A percentile compares a stretch with the other conserved stretches of the same genome.
These are phyloP conservation scores for Hypomontagnella submonticulosa DNA, from an alignment of 495 filamentous ascomycete species.

Conservation along the genomic window DNA sequence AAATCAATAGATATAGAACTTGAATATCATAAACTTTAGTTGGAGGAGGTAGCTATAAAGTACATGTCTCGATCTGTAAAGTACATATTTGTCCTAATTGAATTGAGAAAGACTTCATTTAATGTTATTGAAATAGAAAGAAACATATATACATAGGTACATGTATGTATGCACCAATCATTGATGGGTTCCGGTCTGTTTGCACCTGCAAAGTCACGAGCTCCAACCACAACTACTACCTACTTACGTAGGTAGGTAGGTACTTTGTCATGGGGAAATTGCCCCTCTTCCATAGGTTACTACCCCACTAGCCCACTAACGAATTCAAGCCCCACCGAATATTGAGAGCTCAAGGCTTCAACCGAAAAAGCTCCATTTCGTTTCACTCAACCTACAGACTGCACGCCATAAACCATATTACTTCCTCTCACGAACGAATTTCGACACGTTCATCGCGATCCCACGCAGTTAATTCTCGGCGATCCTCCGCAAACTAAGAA, in stretches of 20 bases:
- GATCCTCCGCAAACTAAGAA: background rate
- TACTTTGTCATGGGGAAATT: background rate
- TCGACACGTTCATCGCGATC: background rate
- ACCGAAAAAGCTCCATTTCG: slow-evolving; percentile 26
- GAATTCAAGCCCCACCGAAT: slow-evolving; percentile 24
- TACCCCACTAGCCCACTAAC: slow-evolving; percentile 26
- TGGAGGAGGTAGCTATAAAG: too few species aligned
- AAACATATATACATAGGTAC: too few species aligned
- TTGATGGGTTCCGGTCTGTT: slow-evolving; percentile 1
- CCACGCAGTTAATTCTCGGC: background rate
- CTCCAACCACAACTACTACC: slow-evolving; percentile 7
- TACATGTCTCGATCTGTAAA: background rate
- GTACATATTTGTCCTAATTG: background rate
- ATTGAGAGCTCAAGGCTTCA: slow-evolving; percentile 17
- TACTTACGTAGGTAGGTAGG: too few species aligned
- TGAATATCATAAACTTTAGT: too few species aligned
- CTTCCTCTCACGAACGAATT: background rate
- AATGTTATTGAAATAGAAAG: too few species aligned
- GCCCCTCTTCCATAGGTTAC: slow-evolving; percentile 2
- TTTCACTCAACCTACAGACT: slow-evolving; percentile 2
- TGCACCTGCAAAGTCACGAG: slow-evolving; percentile 6
- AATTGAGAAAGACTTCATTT: too few species aligned
- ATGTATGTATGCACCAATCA: background rate
- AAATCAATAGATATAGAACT: too few species aligned
- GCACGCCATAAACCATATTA: background rate